Base-by-base conservation (phyloP, 495 filamentous ascomycete species). In the Aspergillus asperescens region DNA sequence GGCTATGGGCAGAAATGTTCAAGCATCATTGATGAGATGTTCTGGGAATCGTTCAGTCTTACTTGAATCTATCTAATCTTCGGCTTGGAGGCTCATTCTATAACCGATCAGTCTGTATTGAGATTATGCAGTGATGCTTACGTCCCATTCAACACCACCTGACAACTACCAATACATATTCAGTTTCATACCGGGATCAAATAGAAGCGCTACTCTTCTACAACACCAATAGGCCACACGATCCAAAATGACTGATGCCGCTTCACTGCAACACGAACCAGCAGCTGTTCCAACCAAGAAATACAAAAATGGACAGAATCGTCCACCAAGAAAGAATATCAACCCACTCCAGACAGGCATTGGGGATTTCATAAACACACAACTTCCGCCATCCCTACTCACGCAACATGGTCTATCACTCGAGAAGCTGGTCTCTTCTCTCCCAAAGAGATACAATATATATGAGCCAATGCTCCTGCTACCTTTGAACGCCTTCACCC, bases 401-500 rank as follows among this genome's bases (percentile, higher is more conserved):
- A 7, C 52, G 13, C 27, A 55, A 28, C 13, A 62, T 38, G 52
- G 24, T 7, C 54, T 62, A 16, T 46, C 53, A 7, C 22, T 31
- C n/a, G 57, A 57, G 19, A 48, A 45, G 0, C 38, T 65, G 16
- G 19, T 76, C 16, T 57, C 62, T 9, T 53, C 60, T 16, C 73
- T 81, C 18, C 85, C 85, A 1, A 83, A 80, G 57, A 66, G 84
- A 24, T 92, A 84, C 75, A 81, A 80, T 1, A 61, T 85, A 28
- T 90, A 90, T 58, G 74, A 78, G 16, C 85, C 86, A 7, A 77
- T 92, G 69, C 74, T 85, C 1, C 73, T 90, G 1, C 74, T 92
- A 1, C 81, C 85, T 1, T 62, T 73, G 1, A 79, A 83, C 40
- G 77, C 77, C 19, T 84, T 89, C 60, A 70, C 58, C 0, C 52